These are phyloP conservation scores for Anastatica hierochuntica DNA, from an alignment of 345 rosid species.

Conservation along the genomic window DNA sequence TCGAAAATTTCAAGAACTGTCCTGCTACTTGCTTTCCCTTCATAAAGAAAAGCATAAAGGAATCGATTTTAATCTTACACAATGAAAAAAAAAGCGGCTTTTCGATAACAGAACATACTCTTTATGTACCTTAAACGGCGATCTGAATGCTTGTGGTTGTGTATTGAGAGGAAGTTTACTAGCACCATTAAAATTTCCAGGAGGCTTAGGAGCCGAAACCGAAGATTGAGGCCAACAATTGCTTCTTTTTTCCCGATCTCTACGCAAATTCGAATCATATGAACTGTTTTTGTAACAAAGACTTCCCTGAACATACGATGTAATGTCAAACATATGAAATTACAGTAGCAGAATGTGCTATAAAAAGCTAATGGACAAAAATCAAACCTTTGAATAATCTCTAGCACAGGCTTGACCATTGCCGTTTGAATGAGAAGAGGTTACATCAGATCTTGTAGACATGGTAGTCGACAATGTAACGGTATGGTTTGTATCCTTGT, in stretches of 20 bases:
- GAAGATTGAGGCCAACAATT: constrained; percentile 25
- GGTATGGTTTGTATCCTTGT: not conserved
- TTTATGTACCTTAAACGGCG: constrained; percentile 45
- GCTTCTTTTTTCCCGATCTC: constrained; percentile 34
- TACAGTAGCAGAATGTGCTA: not conserved
- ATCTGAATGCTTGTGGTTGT: constrained; percentile 26
- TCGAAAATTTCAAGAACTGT: constrained; percentile 28
- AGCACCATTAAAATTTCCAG: constrained; percentile 12
- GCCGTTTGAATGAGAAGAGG: constrained; percentile 28
- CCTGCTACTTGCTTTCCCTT: constrained; percentile 36
- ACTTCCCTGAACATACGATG: constrained; percentile 28
- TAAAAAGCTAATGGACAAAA: constrained; percentile 1
- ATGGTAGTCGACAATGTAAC: not conserved
- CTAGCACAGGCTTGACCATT: constrained; percentile 33
- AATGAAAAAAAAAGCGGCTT: too few species aligned
- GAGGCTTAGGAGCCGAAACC: constrained; percentile 22
- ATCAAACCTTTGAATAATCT: constrained; percentile 34
- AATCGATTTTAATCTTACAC: too few species aligned
- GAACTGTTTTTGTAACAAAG: constrained; percentile 40
- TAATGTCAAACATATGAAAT: constrained; percentile 9
- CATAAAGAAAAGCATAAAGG: too few species aligned
- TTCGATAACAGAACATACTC: too few species aligned
- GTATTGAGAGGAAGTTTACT: constrained; percentile 27
- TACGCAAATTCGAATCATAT: constrained; percentile 32
- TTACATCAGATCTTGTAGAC: constrained; percentile 42